Base-by-base conservation (phyloP, 768 basidiomycete genomes). In the Asterophora parasitica region DNA sequence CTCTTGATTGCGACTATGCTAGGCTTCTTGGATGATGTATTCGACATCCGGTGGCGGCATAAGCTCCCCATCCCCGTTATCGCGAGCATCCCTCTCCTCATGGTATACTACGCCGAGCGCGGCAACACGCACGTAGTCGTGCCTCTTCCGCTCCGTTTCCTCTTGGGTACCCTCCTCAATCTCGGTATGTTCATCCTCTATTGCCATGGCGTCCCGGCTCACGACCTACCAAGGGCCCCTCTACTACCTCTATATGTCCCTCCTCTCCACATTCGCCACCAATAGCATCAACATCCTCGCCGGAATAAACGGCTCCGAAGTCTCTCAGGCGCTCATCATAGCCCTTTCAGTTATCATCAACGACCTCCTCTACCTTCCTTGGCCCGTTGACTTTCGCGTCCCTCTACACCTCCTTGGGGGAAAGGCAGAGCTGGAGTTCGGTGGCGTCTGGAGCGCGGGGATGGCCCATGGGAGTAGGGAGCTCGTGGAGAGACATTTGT, bases 281-380 rank as follows among this genome's bases (percentile, higher is more conserved):
- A 99, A 99, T 68, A 88, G 88, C 64, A 96, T 98, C 75, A 99
- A 99, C 66, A 98, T 99, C 57, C 83, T 98, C 13, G 96, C 96
- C 9, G 96, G 95, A 7, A 88, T 97, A 55, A 98, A 99, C 62
- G 96, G 95, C 9, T 84, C 95, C 4, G 96, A 99, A 74, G 92
- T 89, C 53, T 80, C 83, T 51, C 96, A 99, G 67, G 89, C 94
- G 0, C 71, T 96, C 38, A 81, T 98, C 50, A 98, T 99, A 54
- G 88, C 91, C 3, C 52, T 91, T 8, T 96, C 92, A 0, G 85
- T 99, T 54, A 83, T 89, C 50, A 52, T 94, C 37, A 99, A 99
- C 63, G 96, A 98, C 61, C 68, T 95, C 12, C 70, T 99, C 27
- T 98, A 92, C 68, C 79, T 99, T n/a, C 92, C 93, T 1, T 89